Evolutionary conservation across 148 eudicot genomes (phyloP), one percentile per base, ranked within the genome.

Genomic region (Fagopyrum homotropicum): DNA sequence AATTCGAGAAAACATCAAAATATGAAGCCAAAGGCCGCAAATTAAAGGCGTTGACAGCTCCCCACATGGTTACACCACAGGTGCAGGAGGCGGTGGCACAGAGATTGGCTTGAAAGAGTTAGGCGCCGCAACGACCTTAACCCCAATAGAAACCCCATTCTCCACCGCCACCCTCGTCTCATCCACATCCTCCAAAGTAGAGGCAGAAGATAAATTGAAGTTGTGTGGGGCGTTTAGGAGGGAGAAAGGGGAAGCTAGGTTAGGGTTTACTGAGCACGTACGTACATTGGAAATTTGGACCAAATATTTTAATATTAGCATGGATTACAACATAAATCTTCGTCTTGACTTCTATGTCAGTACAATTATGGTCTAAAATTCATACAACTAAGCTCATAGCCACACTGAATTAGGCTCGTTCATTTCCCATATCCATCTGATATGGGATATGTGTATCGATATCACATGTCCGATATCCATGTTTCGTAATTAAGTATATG

Each of bases 61-160:
- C 76, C 17, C 64, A 84, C 5, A 77, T 85, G 7, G 61, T 72
- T 49, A 49, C 72, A 7, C 26, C 73, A n/a, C 73, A 14, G 70
- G 8, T 45, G 75, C 77, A n/a, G 73, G 82, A 6, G 80, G 84
- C 4, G 85, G 84, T 26, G 83, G 81, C 4, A 80, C 80, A 12
- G 66, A 55, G 69, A 92, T 75, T 0, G 88, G 88, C 77, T 91
- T 93, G 75, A 79, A 74, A 47, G 93, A 86, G 77, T 87, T 90
- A 2, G 99, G 99, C 0, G 76, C 82, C 0, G 81, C 90, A 73
- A 92, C 93, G 46, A 92, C 98, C 82, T 91, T 85, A 12, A 95
- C 87, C 45, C 99, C 98, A 75, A 81, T 16, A 0, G 98, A 98
- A 2, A 96, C 85, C 72, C 99, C 99, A 68, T 92, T 97, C 83